Evolutionary conservation across 495 filamentous ascomycete species (phyloP).

Genomic region (Podospora comata): DNA sequence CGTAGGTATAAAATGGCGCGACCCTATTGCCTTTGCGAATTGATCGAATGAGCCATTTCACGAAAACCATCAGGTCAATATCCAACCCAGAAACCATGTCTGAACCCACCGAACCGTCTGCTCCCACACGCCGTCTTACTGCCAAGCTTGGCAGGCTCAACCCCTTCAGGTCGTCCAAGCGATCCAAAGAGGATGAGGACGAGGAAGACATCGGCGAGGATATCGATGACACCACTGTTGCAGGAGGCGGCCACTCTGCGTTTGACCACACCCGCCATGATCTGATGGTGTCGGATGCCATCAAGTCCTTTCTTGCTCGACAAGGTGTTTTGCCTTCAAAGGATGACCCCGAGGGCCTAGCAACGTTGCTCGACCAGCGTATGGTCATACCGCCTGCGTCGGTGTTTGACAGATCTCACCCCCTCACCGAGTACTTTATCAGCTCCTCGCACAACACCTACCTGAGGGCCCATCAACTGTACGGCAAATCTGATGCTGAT

Average conservation of each 20-base stretch:
- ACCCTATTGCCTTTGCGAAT: background rate
- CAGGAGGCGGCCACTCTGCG: constrained; percentile 48
- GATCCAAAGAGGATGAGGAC: constrained; percentile 26
- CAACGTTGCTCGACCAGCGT: constrained; percentile 41
- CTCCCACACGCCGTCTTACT: background rate
- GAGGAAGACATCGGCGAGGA: constrained; percentile 52
- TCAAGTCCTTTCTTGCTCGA: constrained; percentile 43
- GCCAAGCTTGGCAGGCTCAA: constrained; percentile 22
- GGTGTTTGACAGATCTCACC: constrained; percentile 43
- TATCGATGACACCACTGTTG: constrained; percentile 43
- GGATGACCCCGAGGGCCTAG: constrained; percentile 32
- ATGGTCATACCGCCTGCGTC: constrained; percentile 44
- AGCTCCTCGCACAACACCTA: constrained; percentile 81
- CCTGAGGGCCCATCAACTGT: constrained; percentile 53
- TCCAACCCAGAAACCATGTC: background rate
- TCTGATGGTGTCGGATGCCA: constrained; percentile 46
- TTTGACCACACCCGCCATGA: constrained; percentile 39
- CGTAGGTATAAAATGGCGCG: background rate
- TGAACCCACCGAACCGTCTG: background rate
- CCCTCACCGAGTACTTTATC: constrained; percentile 55
- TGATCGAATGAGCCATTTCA: background rate
- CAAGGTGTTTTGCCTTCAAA: constrained; percentile 36
- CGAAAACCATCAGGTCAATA: background rate
- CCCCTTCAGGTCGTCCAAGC: constrained; percentile 19
- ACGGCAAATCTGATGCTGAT: constrained; percentile 42